These are phyloP conservation scores for Pichia occidentalis DNA, from an alignment of 805 yeast species.

Conservation along the genomic window DNA sequence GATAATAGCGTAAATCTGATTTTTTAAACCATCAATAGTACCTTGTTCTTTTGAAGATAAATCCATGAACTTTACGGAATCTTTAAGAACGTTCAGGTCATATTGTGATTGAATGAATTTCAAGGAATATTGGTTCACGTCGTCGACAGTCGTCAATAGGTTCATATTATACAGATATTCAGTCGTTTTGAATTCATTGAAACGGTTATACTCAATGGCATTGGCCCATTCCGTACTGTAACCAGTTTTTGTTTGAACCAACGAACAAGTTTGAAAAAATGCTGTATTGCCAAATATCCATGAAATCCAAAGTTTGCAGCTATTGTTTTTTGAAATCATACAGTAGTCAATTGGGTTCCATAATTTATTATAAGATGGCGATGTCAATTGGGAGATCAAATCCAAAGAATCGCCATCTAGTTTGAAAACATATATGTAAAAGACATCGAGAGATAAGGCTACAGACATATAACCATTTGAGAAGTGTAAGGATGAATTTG, in stretches of 20 bases:
- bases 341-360: conserved; percentile 26
- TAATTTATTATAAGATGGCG: conserved; percentile 15
- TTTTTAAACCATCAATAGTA: too few relatives aligned
- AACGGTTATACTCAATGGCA: conserved; percentile 6
- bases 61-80: conserved; percentile 15
- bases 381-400: conserved; percentile 11
- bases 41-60: too few relatives aligned
- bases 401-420: conserved; percentile 15
- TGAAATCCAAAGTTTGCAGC: conserved; percentile 17
- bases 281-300: conserved; percentile 23
- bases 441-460: conserved; percentile 24
- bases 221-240: conserved; percentile 16
- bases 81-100: conserved; percentile 38
- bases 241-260: neutral
- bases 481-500: conserved; percentile 17
- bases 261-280: conserved; percentile 18
- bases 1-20: too few relatives aligned
- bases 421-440: conserved; percentile 20
- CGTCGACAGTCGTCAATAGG: conserved; percentile 6
- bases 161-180: conserved; percentile 14
- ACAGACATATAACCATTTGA: conserved; percentile 17
- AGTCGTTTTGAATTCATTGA: conserved; percentile 8
- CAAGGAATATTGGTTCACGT: conserved; percentile 34
- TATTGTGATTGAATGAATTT: conserved; percentile 43
- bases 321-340: conserved; percentile 9